These are phyloP conservation scores for Phytophthora colocasiae DNA, from an alignment of 352 stramenopile genomes.

Conservation along the genomic window DNA sequence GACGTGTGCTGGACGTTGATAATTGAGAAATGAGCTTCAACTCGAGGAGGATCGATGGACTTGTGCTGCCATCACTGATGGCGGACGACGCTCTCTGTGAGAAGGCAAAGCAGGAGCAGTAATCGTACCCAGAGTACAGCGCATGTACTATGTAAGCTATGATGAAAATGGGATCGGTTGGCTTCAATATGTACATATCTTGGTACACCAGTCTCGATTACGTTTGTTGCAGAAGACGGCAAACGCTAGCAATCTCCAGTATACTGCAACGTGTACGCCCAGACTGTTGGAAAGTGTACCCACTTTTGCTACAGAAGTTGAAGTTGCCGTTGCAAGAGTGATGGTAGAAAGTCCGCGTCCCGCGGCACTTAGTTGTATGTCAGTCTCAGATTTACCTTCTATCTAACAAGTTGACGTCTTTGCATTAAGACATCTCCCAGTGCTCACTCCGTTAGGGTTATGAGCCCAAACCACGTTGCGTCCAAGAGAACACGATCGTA, in stretches of 20 bases:
- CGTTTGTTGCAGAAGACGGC: not conserved
- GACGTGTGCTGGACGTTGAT: not conserved
- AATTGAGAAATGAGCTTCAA: conserved; percentile 27
- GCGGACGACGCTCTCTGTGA: not conserved
- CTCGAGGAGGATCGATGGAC: not conserved
- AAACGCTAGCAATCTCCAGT: not conserved
- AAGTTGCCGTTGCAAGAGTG: too few relatives aligned
- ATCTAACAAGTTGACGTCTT: too few relatives aligned
- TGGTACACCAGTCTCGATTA: not conserved
- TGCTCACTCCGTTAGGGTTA: too few relatives aligned
- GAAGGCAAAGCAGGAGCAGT: conserved; percentile 6
- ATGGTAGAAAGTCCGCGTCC: too few relatives aligned
- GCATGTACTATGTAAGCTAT: not conserved
- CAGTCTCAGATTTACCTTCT: too few relatives aligned
- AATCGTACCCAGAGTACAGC: conserved; percentile 8
- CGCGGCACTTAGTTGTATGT: too few relatives aligned
- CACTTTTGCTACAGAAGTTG: too few relatives aligned
- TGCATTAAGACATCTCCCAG: too few relatives aligned
- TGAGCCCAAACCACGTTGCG: too few relatives aligned
- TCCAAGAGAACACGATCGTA: too few relatives aligned
- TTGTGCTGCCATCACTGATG: not conserved
- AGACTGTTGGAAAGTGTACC: too few relatives aligned
- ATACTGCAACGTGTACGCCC: not conserved
- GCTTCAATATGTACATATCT: too few relatives aligned
- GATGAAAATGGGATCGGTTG: conserved; percentile 13